Evolutionary conservation across 2,329 filamentous ascomycete species (phyloP).

Genomic region (Epichloe uncinata): DNA sequence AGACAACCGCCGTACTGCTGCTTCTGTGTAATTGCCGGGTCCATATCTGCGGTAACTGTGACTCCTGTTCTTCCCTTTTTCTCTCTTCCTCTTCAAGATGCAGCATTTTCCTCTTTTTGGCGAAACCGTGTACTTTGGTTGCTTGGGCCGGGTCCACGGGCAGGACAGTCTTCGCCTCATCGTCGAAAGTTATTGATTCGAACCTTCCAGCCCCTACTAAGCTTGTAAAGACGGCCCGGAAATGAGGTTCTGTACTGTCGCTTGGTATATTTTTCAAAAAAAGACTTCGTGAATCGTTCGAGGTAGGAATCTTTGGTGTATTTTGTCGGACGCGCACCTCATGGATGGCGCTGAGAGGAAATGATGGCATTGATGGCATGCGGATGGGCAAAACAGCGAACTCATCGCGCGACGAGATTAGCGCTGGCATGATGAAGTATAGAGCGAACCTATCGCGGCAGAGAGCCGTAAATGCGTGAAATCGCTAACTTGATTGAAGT

Average conservation of each 20-base stretch:
- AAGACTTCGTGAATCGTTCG: slow-evolving; percentile 62
- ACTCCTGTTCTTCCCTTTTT: slow-evolving; percentile 42
- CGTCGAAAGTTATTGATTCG: slow-evolving; percentile 64
- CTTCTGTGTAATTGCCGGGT: slow-evolving; percentile 54
- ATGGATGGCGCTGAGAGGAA: slow-evolving; percentile 52
- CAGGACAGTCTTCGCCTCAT: slow-evolving; percentile 31
- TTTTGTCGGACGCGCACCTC: slow-evolving; percentile 81
- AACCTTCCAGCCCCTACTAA: slow-evolving; percentile 68
- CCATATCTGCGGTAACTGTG: slow-evolving; percentile 59
- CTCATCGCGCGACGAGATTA: slow-evolving; percentile 28
- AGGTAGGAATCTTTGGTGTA: slow-evolving; percentile 61
- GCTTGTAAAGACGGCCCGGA: slow-evolving; percentile 61
- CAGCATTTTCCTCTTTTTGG: slow-evolving; percentile 27
- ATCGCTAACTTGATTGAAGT: not conserved
- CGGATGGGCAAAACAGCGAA: slow-evolving; percentile 58
- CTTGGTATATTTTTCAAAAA: slow-evolving; percentile 91
- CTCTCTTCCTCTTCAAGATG: slow-evolving; percentile 42
- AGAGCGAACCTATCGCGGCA: not conserved
- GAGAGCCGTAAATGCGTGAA: not conserved
- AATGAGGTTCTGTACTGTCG: slow-evolving; percentile 65
- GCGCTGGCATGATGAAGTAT: slow-evolving; percentile 14
- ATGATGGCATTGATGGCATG: slow-evolving; percentile 50
- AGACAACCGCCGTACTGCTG: slow-evolving; percentile 66
- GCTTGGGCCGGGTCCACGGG: slow-evolving; percentile 37
- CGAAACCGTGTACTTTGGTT: slow-evolving; percentile 21